phyloP scores from a whole-genome alignment of 345 rosid species.

The Litchi chinensis region DNA sequence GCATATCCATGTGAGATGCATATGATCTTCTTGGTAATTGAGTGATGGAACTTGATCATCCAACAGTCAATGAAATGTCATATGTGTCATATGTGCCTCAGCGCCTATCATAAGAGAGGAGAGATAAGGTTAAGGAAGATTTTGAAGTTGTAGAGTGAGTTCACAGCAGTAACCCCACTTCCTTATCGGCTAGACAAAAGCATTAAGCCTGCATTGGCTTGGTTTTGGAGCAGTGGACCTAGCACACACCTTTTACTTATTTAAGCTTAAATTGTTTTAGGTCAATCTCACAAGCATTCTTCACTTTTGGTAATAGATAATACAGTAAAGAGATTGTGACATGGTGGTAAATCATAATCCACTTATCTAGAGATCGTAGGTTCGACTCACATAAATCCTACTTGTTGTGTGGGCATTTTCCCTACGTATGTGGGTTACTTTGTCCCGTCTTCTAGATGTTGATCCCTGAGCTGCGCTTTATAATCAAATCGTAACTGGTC shows the following conservation, averaged over 20 bases:
- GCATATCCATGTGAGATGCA: constrained; percentile 19
- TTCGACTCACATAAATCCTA: too few species aligned
- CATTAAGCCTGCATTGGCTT: too few species aligned
- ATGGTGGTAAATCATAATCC: too few species aligned
- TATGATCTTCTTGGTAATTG: background rate
- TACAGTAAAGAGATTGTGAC: too few species aligned
- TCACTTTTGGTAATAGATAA: too few species aligned
- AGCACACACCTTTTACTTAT: background rate
- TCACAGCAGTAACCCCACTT: background rate
- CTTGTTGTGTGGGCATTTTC: too few species aligned
- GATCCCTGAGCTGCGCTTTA: accelerated
- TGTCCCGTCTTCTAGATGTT: too few species aligned
- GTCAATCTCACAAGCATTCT: background rate
- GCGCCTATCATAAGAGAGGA: too few species aligned
- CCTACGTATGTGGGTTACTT: accelerated
- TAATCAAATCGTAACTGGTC: too few species aligned
- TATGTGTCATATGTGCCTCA: too few species aligned
- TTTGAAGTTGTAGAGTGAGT: background rate
- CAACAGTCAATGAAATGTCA: background rate
- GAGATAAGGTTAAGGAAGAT: background rate
- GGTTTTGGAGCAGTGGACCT: background rate
- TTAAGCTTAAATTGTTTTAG: background rate
- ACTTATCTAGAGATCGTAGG: too few species aligned
- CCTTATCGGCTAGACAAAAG: background rate
- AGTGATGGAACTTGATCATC: constrained; percentile 4